Evolutionary conservation across 495 filamentous ascomycete species (phyloP).

Genomic region (Cudoniella acicularis): DNA sequence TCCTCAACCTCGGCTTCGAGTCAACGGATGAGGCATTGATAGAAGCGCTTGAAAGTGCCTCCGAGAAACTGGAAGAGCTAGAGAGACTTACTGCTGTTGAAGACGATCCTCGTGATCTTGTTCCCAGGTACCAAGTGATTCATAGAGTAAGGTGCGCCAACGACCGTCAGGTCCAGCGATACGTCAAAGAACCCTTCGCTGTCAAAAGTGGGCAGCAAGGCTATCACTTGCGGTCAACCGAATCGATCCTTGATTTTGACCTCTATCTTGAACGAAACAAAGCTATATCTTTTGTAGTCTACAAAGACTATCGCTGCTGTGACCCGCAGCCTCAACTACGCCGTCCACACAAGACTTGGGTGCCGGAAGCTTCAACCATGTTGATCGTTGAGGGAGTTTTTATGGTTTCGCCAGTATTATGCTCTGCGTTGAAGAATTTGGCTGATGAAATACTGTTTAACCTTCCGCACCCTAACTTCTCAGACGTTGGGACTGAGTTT

Average conservation of each 20-base stretch:
- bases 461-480: not conserved
- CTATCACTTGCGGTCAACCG: not conserved
- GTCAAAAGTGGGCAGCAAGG: not conserved
- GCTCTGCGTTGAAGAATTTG: not conserved
- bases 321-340: not conserved
- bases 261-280: not conserved
- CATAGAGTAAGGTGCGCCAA: not conserved
- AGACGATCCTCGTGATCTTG: not conserved
- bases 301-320: not conserved
- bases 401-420: not conserved
- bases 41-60: not conserved
- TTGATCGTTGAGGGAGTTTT: not conserved
- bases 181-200: not conserved
- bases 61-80: not conserved
- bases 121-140: not conserved
- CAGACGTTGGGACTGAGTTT: not conserved
- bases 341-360: not conserved
- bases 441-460: not conserved
- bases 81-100: not conserved
- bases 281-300: not conserved
- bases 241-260: not conserved
- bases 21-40: not conserved
- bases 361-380: not conserved
- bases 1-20: not conserved
- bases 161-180: not conserved